Evolutionary conservation across 371 early-diverging fungal genomes (phyloP).

Genomic region (Mucor plumbeus): DNA sequence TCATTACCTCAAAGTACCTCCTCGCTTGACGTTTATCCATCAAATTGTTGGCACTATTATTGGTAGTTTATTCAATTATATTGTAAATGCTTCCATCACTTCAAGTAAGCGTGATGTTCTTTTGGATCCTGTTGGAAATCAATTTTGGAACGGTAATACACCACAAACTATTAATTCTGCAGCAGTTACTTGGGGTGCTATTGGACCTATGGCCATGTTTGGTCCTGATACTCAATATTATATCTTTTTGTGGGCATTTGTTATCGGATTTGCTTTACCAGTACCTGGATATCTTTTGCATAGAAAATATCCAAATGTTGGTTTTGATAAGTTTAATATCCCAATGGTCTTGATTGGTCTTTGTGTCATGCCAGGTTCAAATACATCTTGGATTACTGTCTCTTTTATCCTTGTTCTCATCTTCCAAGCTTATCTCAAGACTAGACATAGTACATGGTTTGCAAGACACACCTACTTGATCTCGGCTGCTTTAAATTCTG

Average conservation of each 20-base stretch:
- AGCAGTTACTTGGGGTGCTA: constrained; percentile 75
- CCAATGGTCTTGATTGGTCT: constrained; percentile 56
- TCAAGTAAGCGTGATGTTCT: constrained; percentile 49
- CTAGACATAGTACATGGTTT: constrained; percentile 53
- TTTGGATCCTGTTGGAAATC: constrained; percentile 45
- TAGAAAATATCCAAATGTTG: constrained; percentile 40
- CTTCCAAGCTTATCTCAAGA: constrained; percentile 54
- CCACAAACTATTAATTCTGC: constrained; percentile 62
- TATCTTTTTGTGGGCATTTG: constrained; percentile 55
- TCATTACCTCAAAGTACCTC: constrained; percentile 80
- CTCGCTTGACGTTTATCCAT: constrained; percentile 60
- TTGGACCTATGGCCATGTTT: constrained; percentile 78
- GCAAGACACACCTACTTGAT: constrained; percentile 60
- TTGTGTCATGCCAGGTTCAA: constrained; percentile 47
- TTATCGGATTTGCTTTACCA: constrained; percentile 39
- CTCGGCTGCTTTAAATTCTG: constrained; percentile 63
- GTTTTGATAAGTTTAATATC: constrained; percentile 46
- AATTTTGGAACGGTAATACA: constrained; percentile 59
- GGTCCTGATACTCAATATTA: constrained; percentile 67
- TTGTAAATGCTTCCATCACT: constrained; percentile 53
- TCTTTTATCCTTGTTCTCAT: constrained; percentile 42
- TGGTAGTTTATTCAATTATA: constrained; percentile 60
- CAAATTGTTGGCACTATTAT: constrained; percentile 70
- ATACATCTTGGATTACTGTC: constrained; percentile 47
- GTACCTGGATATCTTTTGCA: constrained; percentile 41